Conservation (phyloP, 176 grass and related monocot genomes). For the Rhynchospora tenuis region DNA sequence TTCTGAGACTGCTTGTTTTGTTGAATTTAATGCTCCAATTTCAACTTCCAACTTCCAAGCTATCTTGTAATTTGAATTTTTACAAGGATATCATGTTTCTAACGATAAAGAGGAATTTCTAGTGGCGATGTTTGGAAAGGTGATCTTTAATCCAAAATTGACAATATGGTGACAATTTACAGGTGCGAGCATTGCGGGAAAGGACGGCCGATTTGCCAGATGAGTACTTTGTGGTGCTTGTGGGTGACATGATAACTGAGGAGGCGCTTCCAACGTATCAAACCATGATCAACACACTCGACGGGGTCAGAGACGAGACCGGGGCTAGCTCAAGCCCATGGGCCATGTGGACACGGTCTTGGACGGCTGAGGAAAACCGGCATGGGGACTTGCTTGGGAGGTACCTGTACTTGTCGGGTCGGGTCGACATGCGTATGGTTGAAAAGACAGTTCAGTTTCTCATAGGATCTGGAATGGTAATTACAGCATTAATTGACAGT, state of each 20-base stretch:
- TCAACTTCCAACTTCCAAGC: not conserved
- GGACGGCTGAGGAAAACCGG: constrained; percentile 94
- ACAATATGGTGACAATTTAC: not conserved
- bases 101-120: not conserved
- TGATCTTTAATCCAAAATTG: not conserved
- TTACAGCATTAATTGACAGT: not conserved
- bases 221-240: constrained; percentile 74
- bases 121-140: not conserved
- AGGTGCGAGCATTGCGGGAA: constrained; percentile 49
- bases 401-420: constrained; percentile 91
- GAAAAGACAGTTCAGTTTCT: constrained; percentile 93
- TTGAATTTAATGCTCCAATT: not conserved
- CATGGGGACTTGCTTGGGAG: constrained; percentile 72
- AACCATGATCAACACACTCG: constrained; percentile 97
- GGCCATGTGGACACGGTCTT: constrained; percentile 82
- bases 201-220: constrained; percentile 55
- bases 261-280: constrained; percentile 97
- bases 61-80: not conserved
- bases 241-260: constrained; percentile 95
- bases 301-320: constrained; percentile 84
- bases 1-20: not conserved
- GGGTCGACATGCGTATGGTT: constrained; percentile 83
- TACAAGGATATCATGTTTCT: not conserved
- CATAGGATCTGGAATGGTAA: constrained; percentile 90
- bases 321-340: constrained; percentile 80